A percentile compares a stretch with the other conserved stretches of the same genome.
Conservation (phyloP, 164 flowering plant species). For the Macadamia integrifolia region DNA sequence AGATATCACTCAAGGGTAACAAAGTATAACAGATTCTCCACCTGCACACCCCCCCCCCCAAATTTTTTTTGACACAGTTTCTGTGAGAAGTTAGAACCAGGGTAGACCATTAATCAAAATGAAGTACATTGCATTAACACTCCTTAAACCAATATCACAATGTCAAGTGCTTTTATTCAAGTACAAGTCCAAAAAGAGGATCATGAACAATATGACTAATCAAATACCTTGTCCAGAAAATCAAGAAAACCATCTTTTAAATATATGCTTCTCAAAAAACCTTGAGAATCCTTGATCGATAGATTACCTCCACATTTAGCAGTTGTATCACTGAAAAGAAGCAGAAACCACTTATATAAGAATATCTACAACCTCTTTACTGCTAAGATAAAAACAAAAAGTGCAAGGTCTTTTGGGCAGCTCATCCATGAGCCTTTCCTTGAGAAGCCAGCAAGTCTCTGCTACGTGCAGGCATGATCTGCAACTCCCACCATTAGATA, state of each 20-base stretch:
- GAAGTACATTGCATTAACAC: too few relatives aligned
- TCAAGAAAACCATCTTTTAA: conserved; percentile 78
- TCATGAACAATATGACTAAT: background rate
- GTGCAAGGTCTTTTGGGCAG: background rate
- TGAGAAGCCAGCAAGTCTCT: too few relatives aligned
- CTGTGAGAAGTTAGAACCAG: too few relatives aligned
- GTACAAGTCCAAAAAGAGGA: background rate
- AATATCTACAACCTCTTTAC: background rate
- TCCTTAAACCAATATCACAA: background rate
- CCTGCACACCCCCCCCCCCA: too few relatives aligned
- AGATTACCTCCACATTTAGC: conserved; percentile 52
- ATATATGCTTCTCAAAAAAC: conserved; percentile 33
- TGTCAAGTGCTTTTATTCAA: background rate
- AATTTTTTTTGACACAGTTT: too few relatives aligned
- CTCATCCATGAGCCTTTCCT: too few relatives aligned
- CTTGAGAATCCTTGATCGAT: conserved; percentile 56
- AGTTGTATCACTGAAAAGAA: conserved; percentile 28
- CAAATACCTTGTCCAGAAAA: conserved; percentile 69
- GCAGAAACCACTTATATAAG: conserved; percentile 1
- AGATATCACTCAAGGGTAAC: too few relatives aligned
- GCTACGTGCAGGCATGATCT: too few relatives aligned
- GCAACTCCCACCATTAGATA: too few relatives aligned
- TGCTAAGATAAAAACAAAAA: background rate
- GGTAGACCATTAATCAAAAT: too few relatives aligned
- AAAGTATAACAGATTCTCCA: too few relatives aligned